Evolutionary conservation across 352 stramenopile genomes (phyloP).

Genomic region (Globisporangium ultimum): DNA sequence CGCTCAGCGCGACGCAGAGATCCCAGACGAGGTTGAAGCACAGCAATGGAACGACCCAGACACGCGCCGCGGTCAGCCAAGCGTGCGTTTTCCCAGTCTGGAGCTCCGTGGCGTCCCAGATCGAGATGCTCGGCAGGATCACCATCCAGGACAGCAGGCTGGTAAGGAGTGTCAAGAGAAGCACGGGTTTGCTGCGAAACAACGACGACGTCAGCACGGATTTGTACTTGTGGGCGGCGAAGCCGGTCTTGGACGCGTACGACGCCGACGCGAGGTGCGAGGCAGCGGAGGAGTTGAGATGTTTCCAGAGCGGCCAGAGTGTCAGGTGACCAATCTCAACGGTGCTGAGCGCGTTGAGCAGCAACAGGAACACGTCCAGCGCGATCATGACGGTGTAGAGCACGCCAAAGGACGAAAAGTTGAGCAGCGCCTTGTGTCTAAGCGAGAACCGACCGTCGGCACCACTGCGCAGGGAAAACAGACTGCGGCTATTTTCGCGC

Average conservation of each 20-base stretch:
- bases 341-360: slow-evolving; percentile 25
- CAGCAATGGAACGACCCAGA: slow-evolving; percentile 33
- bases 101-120: slow-evolving; percentile 25
- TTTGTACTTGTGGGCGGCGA: slow-evolving; percentile 27
- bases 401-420: slow-evolving; percentile 38
- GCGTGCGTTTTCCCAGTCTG: slow-evolving; percentile 23
- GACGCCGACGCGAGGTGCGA: slow-evolving; percentile 13
- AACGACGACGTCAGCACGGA: slow-evolving; percentile 31
- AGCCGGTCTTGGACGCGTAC: slow-evolving; percentile 30
- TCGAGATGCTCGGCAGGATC: slow-evolving; percentile 32
- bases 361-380: slow-evolving; percentile 34
- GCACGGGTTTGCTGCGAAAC: slow-evolving; percentile 33
- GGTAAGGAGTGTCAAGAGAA: slow-evolving; percentile 30
- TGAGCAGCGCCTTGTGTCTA: slow-evolving; percentile 29
- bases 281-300: slow-evolving; percentile 14
- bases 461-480: slow-evolving; percentile 14
- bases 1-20: slow-evolving; percentile 19
- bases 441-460: slow-evolving; percentile 12
- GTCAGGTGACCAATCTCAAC: slow-evolving; percentile 31
- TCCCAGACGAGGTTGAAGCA: slow-evolving; percentile 38
- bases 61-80: slow-evolving; percentile 31
- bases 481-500: slow-evolving; percentile 24
- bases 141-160: slow-evolving; percentile 47
- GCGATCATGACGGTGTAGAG: slow-evolving; percentile 45
- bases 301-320: slow-evolving; percentile 27